Evolutionary conservation across 495 filamentous ascomycete genomes (phyloP), one percentile per base, ranked within the genome.

Genomic region (Niebla homalea): DNA sequence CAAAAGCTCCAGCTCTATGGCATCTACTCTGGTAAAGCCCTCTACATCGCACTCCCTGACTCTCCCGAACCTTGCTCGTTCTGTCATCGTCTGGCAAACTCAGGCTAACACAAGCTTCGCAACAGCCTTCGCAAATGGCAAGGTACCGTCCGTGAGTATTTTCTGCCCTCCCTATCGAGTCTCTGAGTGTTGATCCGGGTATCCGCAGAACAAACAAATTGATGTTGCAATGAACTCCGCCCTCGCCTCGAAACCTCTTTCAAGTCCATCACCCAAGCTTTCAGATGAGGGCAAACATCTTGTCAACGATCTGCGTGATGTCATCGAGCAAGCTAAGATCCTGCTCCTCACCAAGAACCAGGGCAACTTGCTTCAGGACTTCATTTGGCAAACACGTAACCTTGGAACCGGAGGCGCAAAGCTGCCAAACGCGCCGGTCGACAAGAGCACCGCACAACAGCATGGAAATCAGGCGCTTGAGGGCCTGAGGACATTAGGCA

Each of bases 331-430:
- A 60, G 84, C 92, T 14, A 95, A 96, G 68, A 64, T 79, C 35
- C 70, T 97, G 12, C 73, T 97, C n/a, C 72, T 98, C 32, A 84
- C 79, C 64, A 98, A 98, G 78, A 98, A 98, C 60, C 77, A 95
- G 26, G 92, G 89, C 55, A 86, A 98, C 58, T 67, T 96, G 22
- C 67, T 98, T 10, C 92, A 98, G 57, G 93, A 97, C 53, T 97
- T 97, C 65, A 87, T 96, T 70, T 98, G 83, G 82, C 81, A 93
- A 58, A 87, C 89, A 1, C 77, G 87, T 61, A 76, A 84, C 36
- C 78, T 94, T 36, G 43, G 43, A 7, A 63, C 60, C 39, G 81
- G 72, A 46, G 65, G 76, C 44, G 71, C 81, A 8, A 60, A 69
- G 48, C 63, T 68, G 23, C 87, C 87, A 1, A 66, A 66, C 45